Percentiles rank a stretch among this genome's conserved stretches.
phyloP scores from a whole-genome alignment of 2,329 filamentous ascomycete genomes.

The Bipolaris bicolor region DNA sequence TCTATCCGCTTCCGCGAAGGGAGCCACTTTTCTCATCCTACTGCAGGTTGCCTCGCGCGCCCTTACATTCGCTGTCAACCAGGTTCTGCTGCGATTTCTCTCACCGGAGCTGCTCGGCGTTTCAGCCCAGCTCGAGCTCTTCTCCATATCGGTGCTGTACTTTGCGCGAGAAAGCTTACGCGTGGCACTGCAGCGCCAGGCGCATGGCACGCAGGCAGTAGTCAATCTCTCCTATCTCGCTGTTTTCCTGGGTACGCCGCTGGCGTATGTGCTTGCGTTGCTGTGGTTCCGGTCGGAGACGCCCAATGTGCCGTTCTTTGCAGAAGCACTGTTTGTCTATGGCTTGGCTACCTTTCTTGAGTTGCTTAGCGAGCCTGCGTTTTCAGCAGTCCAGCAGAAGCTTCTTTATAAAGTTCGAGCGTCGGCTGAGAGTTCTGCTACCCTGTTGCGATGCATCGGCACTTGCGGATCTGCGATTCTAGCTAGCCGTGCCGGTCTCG shows the following conservation, averaged over 20 bases:
- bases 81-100: constrained; percentile 84
- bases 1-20: constrained; percentile 63
- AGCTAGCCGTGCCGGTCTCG: constrained; percentile 58
- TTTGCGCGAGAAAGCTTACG: constrained; percentile 91
- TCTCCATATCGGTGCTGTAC: constrained; percentile 90
- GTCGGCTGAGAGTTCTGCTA: constrained; percentile 80
- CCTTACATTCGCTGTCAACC: constrained; percentile 90
- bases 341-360: constrained; percentile 70
- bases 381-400: constrained; percentile 83
- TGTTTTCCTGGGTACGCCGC: constrained; percentile 68
- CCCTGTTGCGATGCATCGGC: constrained; percentile 74
- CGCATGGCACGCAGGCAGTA: constrained; percentile 69
- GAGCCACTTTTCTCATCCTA: constrained; percentile 83
- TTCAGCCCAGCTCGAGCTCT: constrained; percentile 89
- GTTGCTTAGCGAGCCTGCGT: constrained; percentile 84
- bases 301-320: constrained; percentile 67
- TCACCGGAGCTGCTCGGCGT: constrained; percentile 85
- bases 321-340: constrained; percentile 61
- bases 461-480: constrained; percentile 75
- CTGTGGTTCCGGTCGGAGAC: constrained; percentile 67
- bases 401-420: constrained; percentile 82
- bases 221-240: constrained; percentile 89
- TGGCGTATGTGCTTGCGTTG: constrained; percentile 68
- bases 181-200: constrained; percentile 85
- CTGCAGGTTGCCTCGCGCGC: constrained; percentile 87